Base-by-base conservation (phyloP, 345 rosid genomes). In the Rhizophora mangle region DNA sequence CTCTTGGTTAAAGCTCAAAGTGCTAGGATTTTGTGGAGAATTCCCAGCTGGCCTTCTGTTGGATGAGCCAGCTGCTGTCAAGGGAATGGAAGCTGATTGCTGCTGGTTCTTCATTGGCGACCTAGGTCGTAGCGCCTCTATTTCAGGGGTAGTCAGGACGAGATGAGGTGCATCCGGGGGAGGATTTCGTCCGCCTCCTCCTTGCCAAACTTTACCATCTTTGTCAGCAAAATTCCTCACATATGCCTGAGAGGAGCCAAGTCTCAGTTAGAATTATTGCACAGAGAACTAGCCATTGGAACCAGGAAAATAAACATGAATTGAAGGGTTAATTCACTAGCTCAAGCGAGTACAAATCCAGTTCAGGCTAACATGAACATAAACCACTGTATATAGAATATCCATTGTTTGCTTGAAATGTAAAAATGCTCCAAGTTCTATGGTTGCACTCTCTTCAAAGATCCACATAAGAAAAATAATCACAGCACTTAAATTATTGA, bases 31-130 rank as follows among this genome's bases (percentile, higher is more conserved):
- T 73, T 86, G 93, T 0, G 92, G 97, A 22, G 95, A 87, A 80
- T 87, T 94, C 46, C 83, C 96, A 2, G 93, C 71, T 5, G 87
- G 73, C 74, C 98, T 90, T 74, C 91, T 79, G 81, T 76, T 82
- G 49, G 96, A 79, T 6, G 94, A 77, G 71, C 68, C 86, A 53
- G 88, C 67, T 1, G 86, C 67, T 30, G 91, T 82, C 31, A 89
- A 83, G 68, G 97, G 82, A 22, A 90, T 86, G 43, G 94, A 73
- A 6, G 82, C 51, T 32, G 98, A 84, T 56, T 84, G 89, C 65
- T 84, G 98, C 82, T 96, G 99, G 80, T 90, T 92, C 88, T 96
- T 96, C 93, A 96, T 86, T 0, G 99, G 99, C 8, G 99, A 96
- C 67, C 88, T 92, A 55, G 98, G 99, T 13, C 98, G 87, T n/a